Base-by-base conservation (phyloP, 228 moss, liverwort and hornwort species). In the Sphagnum fallax region DNA sequence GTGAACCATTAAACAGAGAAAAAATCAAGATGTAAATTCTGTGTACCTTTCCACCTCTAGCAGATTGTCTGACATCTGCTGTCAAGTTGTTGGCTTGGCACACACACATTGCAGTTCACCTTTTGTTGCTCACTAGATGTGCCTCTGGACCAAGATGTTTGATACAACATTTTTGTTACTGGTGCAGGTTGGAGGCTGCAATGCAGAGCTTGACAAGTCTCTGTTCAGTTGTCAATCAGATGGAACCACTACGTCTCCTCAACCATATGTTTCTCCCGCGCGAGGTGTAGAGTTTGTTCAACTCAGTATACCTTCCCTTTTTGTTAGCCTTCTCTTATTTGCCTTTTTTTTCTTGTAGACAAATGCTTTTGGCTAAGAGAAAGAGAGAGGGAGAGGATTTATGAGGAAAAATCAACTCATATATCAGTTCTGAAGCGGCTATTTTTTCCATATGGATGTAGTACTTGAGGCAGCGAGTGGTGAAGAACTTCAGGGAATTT, bases 241-340 rank as follows among this genome's bases (percentile, higher is more conserved):
- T 98, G 93, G 98, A 98, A 65, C 98, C 98, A 15, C 79, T 98
- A 65, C 94, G 90, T 61, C 90, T 98, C 67, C 84, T 93, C 5
- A 93, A 98, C 71, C 98, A 98, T 78, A 86, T 98, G 83, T 98
- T 93, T 73, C 88, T 98, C 51, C 98, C 98, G 16, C 88, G 98
- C 64, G 98, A 98, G 80, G 90, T 90, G 62, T 13, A 18, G 59
- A 5, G 32, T 53, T 53, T 55, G 53, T 7, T 12, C 53, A 55
- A 7, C 32, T 32, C 32, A 32, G 32, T 32, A 32, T 32, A 32
- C 32, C 32, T 32, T 32, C 32, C 32, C 32, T 32, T 32, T 32
- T 32, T 32, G 32, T 32, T 32, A 1, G 32, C 32, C 32, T 32
- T 32, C 32, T 32, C 32, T 32, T 32, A 32, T 32, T 32, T 0